A percentile compares a stretch with the other conserved stretches of the same genome.
phyloP scores from a whole-genome alignment of 257 asterid species.

The Gentiana macrophylla region DNA sequence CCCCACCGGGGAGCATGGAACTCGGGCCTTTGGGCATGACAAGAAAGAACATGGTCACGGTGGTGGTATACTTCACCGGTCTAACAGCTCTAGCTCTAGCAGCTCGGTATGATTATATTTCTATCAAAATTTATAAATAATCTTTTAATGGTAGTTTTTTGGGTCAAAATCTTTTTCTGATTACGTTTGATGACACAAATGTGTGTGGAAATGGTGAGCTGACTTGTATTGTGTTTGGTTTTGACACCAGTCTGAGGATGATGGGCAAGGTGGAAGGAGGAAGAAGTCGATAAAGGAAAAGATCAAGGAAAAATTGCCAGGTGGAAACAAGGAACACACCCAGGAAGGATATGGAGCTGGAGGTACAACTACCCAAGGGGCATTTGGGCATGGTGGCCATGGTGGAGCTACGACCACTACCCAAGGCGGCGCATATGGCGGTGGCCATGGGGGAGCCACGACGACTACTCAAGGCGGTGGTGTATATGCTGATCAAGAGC shows the following conservation, averaged over 20 bases:
- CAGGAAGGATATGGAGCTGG: background rate
- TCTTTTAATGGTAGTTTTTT: background rate
- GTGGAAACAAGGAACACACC: constrained; percentile 31
- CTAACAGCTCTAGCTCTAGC: constrained; percentile 39
- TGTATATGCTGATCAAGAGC: constrained; percentile 22
- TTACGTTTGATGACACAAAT: too few relatives aligned
- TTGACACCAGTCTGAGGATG: constrained; percentile 26
- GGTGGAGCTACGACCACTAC: constrained; percentile 7
- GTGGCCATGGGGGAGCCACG: constrained; percentile 14
- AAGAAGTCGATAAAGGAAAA: constrained; percentile 28
- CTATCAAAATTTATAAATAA: background rate
- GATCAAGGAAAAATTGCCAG: constrained; percentile 36
- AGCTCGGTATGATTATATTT: background rate
- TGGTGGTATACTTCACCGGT: constrained; percentile 36
- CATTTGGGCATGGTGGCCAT: constrained; percentile 1
- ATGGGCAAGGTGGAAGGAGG: constrained; percentile 41
- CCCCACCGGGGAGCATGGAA: constrained; percentile 7
- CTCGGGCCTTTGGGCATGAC: constrained; percentile 6
- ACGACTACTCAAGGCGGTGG: background rate
- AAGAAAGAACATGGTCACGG: constrained; percentile 17
- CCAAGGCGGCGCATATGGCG: constrained; percentile 13
- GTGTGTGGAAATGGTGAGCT: too few relatives aligned
- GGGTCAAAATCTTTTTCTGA: background rate
- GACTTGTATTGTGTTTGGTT: too few relatives aligned
- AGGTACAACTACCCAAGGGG: constrained; percentile 12